Evolutionary conservation across 1,284 basidiomycete species (phyloP).

Genomic region (Hemileia vastatrix): DNA sequence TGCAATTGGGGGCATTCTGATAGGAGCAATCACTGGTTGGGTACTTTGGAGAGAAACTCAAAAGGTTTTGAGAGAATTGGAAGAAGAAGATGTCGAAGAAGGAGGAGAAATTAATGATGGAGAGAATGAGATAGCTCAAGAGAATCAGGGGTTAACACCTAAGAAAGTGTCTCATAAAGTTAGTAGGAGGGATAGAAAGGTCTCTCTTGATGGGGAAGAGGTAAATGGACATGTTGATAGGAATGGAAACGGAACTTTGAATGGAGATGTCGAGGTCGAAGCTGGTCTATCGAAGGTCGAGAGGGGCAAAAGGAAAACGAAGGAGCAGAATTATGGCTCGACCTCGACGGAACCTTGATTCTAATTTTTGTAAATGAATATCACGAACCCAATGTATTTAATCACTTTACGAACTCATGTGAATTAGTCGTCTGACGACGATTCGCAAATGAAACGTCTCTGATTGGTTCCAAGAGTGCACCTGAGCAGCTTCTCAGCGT

Average conservation of each 20-base stretch:
- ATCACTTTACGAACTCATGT: too few relatives aligned
- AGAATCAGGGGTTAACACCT: background rate
- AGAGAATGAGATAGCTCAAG: background rate
- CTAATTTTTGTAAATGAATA: too few relatives aligned
- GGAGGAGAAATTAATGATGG: background rate
- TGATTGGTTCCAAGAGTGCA: too few relatives aligned
- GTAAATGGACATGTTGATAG: background rate
- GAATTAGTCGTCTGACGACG: too few relatives aligned
- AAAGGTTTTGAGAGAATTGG: background rate
- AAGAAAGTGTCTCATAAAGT: background rate
- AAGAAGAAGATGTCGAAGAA: background rate
- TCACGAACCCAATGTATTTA: too few relatives aligned
- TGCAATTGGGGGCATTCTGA: background rate
- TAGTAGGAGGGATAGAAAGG: background rate
- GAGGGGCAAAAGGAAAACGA: too few relatives aligned
- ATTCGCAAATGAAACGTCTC: too few relatives aligned
- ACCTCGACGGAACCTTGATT: too few relatives aligned
- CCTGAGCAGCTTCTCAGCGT: too few relatives aligned
- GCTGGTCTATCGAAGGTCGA: too few relatives aligned
- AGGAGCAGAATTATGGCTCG: too few relatives aligned
- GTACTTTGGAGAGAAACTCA: background rate
- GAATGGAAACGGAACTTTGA: background rate
- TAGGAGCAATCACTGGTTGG: background rate
- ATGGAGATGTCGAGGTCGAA: background rate
- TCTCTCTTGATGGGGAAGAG: background rate